Evolutionary conservation across 495 filamentous ascomycete species (phyloP).

Genomic region (Mytilinidion resinicola): DNA sequence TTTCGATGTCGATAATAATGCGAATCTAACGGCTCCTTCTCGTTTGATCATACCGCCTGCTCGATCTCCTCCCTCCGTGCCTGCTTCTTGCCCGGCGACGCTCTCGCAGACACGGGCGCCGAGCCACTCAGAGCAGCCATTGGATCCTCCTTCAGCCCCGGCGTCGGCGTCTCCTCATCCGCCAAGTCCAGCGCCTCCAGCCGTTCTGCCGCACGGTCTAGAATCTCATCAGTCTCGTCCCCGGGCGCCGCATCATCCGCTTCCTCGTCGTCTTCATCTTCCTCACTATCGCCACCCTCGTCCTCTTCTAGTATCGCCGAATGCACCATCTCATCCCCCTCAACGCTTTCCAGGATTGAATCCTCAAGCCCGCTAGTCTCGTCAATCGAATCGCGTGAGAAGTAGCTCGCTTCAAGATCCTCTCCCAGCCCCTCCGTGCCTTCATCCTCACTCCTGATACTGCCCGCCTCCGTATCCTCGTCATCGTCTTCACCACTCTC

Average conservation of each 20-base stretch:
- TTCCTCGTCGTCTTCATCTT: conserved; percentile 34
- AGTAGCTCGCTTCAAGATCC: conserved; percentile 35
- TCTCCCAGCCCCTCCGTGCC: conserved; percentile 22
- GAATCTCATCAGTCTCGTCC: neutral
- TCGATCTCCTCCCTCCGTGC: too few species aligned
- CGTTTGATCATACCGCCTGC: too few species aligned
- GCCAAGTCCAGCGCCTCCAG: neutral
- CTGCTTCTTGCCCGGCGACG: too few species aligned
- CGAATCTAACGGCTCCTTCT: too few species aligned
- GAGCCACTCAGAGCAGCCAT: neutral
- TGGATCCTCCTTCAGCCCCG: neutral
- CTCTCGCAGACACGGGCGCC: neutral
- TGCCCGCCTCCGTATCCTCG: conserved; percentile 38
- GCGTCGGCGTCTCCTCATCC: conserved; percentile 15
- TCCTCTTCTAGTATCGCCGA: conserved; percentile 32
- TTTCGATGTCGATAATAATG: too few species aligned
- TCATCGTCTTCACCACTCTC: conserved; percentile 36
- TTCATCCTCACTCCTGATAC: conserved; percentile 40
- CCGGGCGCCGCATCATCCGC: conserved; percentile 11
- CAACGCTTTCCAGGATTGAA: conserved; percentile 30
- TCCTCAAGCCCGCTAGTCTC: conserved; percentile 28
- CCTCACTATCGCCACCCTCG: conserved; percentile 38
- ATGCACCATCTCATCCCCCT: conserved; percentile 26
- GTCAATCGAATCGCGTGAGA: conserved; percentile 29
- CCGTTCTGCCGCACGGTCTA: neutral